Evolutionary conservation across 2,329 filamentous ascomycete species (phyloP).

Genomic region (Fusarium sambucinum): DNA sequence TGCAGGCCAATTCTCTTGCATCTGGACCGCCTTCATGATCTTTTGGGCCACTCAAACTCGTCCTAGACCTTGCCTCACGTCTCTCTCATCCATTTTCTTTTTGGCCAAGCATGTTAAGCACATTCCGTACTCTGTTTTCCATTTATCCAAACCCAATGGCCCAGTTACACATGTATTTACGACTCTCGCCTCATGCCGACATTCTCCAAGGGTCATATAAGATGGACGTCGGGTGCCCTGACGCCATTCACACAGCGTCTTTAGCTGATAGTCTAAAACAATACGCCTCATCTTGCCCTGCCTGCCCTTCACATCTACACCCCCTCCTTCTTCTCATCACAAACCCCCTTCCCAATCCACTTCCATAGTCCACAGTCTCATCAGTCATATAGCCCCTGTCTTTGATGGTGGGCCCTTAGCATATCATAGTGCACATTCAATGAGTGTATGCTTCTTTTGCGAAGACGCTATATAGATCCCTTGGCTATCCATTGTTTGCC

Average conservation of each 20-base stretch:
- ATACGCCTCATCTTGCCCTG: slow-evolving; percentile 46
- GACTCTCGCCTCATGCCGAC: slow-evolving; percentile 14
- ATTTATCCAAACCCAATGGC: slow-evolving; percentile 7
- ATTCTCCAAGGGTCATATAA: slow-evolving; percentile 15
- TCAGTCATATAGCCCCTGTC: slow-evolving; percentile 44
- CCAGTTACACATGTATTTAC: slow-evolving; percentile 26
- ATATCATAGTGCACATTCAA: slow-evolving; percentile 35
- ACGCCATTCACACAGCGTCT: slow-evolving; percentile 41
- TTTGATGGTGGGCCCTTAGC: slow-evolving; percentile 37
- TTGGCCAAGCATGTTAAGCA: slow-evolving; percentile 17
- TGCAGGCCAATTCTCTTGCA: slow-evolving; percentile 18
- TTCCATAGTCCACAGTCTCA: slow-evolving; percentile 36
- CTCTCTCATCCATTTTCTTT: slow-evolving; percentile 6
- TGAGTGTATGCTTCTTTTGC: slow-evolving; percentile 36
- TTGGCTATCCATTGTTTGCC: slow-evolving; percentile 40
- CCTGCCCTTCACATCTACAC: slow-evolving; percentile 35
- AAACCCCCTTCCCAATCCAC: slow-evolving; percentile 28
- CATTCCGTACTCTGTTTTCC: background rate
- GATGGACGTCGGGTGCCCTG: slow-evolving; percentile 29
- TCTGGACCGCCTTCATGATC: slow-evolving; percentile 26
- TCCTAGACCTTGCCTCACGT: slow-evolving; percentile 36
- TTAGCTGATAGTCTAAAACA: slow-evolving; percentile 41
- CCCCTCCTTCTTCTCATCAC: slow-evolving; percentile 30
- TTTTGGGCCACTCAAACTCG: slow-evolving; percentile 42
- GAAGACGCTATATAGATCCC: slow-evolving; percentile 46